Base-by-base conservation (phyloP, 23 red algal species). In the Gracilaria vermiculophylla region DNA sequence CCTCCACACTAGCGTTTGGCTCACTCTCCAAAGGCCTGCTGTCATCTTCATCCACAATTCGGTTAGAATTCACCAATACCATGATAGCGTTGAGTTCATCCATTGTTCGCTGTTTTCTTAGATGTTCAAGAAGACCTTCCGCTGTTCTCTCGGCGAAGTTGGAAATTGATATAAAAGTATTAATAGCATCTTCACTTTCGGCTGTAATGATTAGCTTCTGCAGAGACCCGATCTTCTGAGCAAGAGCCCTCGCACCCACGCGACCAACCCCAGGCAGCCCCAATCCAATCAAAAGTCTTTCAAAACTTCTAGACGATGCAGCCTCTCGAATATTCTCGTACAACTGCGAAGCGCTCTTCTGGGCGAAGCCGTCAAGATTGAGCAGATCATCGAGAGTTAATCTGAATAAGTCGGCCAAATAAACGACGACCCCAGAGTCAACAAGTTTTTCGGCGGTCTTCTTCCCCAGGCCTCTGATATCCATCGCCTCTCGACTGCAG, bases 401-500 rank as follows among this genome's bases (percentile, higher is more conserved):
- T 34, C 61, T 42, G 73, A 87, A 91, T 41, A 96, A 45, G 55
- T 96, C 94, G 5, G 50, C 69, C 25, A 83, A 45, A 20, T 40
- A n/a, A 20, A 77, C 53, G 2, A 91, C 65, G 25, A 91, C 43
- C 10, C 82, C 76, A 33, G 77, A 56, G n/a, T 79, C 79, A 7
- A 91, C 29, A 15, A 96, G 94, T 25, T 91, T 82, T 17, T 73
- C 51, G 12, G 39, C 62, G 33, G 94, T 96, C 60, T 71, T 73
- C 58, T 47, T 69, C 11, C 94, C 94, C 5, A 96, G 78, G 19
- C 86, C 85, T 25, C 62, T 54, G 32, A 96, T 91, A 29, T 96
- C 88, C 94, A 96, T 91, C 27, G 77, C 76, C 1, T 78, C 51
- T 24, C 66, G 60, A 32, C 52, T 10, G 19, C 53, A 62, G 55